phyloP scores from a whole-genome alignment of 2,329 filamentous ascomycete genomes.

The Aspergillus niger region DNA sequence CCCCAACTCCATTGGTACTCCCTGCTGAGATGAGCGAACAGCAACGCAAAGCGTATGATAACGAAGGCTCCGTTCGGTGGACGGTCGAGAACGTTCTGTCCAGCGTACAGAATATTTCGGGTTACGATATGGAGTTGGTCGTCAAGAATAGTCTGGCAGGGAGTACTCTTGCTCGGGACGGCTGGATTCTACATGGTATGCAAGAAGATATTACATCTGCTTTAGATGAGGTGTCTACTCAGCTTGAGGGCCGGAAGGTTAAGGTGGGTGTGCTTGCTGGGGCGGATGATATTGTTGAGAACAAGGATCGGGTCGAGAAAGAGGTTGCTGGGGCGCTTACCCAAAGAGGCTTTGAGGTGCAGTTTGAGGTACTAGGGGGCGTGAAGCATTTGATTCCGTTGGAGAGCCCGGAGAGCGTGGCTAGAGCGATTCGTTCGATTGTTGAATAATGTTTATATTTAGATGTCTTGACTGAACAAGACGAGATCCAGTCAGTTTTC shows the following conservation, averaged over 20 bases:
- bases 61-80: conserved; percentile 31
- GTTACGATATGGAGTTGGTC: conserved; percentile 21
- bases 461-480: too few relatives aligned
- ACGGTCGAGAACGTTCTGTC: conserved; percentile 38
- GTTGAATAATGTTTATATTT: neutral
- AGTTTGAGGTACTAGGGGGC: conserved; percentile 11
- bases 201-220: conserved; percentile 32
- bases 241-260: neutral
- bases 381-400: conserved; percentile 30
- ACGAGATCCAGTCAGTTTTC: too few relatives aligned
- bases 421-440: conserved; percentile 6
- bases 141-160: conserved; percentile 35
- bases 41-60: conserved; percentile 38
- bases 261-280: conserved; percentile 33
- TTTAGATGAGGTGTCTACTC: conserved; percentile 14
- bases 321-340: conserved; percentile 26
- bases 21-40: conserved; percentile 37
- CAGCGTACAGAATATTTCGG: conserved; percentile 10
- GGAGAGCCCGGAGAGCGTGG: conserved; percentile 21
- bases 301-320: conserved; percentile 30
- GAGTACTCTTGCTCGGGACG: conserved; percentile 31
- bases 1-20: conserved; percentile 34
- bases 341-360: conserved; percentile 12
- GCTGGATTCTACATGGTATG: conserved; percentile 41
- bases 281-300: conserved; percentile 37